These are phyloP conservation scores for Rhizopus arrhizus DNA, from an alignment of 371 early-diverging fungal genomes.

Conservation along the genomic window DNA sequence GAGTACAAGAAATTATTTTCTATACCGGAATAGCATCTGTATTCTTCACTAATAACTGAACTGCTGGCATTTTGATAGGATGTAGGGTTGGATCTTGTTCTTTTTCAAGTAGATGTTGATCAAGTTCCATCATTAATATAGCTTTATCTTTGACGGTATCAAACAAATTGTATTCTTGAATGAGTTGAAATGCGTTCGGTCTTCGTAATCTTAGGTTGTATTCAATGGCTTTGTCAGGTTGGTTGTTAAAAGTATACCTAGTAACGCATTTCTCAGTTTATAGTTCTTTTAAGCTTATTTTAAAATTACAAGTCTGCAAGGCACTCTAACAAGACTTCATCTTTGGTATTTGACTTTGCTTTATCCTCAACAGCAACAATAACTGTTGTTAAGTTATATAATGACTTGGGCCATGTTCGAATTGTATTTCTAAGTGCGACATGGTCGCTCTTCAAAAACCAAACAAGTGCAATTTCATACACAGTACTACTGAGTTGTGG, in stretches of 20 bases:
- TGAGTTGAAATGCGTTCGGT: slow-evolving; percentile 74
- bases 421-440: slow-evolving; percentile 64
- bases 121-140: slow-evolving; percentile 80
- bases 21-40: slow-evolving; percentile 82
- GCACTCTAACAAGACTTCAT: slow-evolving; percentile 65
- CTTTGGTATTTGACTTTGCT: slow-evolving; percentile 55
- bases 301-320: slow-evolving; percentile 77
- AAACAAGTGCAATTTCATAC: slow-evolving; percentile 86
- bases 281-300: neutral
- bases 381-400: slow-evolving; percentile 76
- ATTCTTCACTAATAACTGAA: slow-evolving; percentile 79
- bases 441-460: slow-evolving; percentile 67
- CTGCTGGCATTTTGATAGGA: slow-evolving; percentile 58
- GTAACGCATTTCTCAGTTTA: too few species aligned
- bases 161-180: slow-evolving; percentile 80
- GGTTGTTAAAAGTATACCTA: slow-evolving; percentile 69
- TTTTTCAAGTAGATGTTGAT: slow-evolving; percentile 59
- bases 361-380: slow-evolving; percentile 77
- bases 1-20: neutral
- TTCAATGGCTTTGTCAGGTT: slow-evolving; percentile 80
- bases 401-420: slow-evolving; percentile 72
- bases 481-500: slow-evolving; percentile 78
- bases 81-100: slow-evolving; percentile 24
- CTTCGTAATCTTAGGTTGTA: slow-evolving; percentile 75
- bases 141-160: slow-evolving; percentile 77